These are phyloP conservation scores for Capsicum pubescens DNA, from an alignment of 257 asterid species.

Conservation along the genomic window DNA sequence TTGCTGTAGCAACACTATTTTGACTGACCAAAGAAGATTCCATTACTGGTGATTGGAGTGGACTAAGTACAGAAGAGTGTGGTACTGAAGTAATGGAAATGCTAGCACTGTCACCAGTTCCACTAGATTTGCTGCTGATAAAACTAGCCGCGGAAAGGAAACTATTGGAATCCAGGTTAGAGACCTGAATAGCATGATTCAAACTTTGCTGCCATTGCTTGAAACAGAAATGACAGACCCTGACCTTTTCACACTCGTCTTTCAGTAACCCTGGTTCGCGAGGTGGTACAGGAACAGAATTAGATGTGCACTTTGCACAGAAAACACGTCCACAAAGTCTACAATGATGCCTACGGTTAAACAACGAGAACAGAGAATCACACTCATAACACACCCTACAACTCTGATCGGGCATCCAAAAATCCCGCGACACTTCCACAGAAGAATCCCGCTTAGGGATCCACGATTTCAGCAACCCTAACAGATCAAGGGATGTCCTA, in stretches of 20 bases:
- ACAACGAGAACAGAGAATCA: constrained; percentile 80
- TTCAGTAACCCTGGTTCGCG: constrained; percentile 39
- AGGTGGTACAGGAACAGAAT: constrained; percentile 63
- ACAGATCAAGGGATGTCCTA: constrained; percentile 62
- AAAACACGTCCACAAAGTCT: constrained; percentile 88
- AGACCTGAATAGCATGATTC: constrained; percentile 56
- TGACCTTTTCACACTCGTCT: constrained; percentile 74
- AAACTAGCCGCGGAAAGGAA: constrained; percentile 81
- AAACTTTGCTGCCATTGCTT: constrained; percentile 72
- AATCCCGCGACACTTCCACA: constrained; percentile 81
- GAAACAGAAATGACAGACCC: constrained; percentile 86
- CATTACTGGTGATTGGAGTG: constrained; percentile 55
- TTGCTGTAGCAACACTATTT: constrained; percentile 41
- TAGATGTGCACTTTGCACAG: constrained; percentile 86
- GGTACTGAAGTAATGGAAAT: constrained; percentile 61
- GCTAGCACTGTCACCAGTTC: constrained; percentile 71
- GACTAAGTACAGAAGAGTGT: constrained; percentile 63
- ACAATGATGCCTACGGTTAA: constrained; percentile 96
- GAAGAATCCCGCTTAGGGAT: constrained; percentile 76
- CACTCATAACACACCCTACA: constrained; percentile 98
- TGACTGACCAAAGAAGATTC: constrained; percentile 62
- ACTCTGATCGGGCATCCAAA: constrained; percentile 99
- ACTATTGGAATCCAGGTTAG: constrained; percentile 55
- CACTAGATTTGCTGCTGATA: constrained; percentile 79
- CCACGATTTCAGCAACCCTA: constrained; percentile 76